Conservation (phyloP, 495 filamentous ascomycete genomes). For the Astrocystis sublimbata region DNA sequence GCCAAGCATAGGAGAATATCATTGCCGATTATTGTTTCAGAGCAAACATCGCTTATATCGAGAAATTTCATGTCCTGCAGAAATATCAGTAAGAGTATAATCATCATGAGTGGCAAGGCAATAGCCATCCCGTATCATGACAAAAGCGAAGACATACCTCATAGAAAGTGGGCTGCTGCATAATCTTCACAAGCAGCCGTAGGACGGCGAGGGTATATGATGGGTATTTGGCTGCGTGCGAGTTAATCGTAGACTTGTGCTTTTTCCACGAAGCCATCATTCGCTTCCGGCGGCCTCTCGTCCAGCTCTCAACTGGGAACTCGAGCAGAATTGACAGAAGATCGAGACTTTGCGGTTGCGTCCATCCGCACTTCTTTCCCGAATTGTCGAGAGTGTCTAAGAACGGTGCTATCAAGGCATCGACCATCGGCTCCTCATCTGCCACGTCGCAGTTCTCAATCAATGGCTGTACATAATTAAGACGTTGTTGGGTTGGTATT, state of each 20-base stretch:
- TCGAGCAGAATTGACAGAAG: slow-evolving; percentile 21
- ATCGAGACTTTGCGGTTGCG: slow-evolving; percentile 22
- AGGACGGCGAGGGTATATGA: slow-evolving; percentile 34
- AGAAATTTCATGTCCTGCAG: slow-evolving; percentile 38
- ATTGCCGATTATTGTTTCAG: slow-evolving; percentile 20
- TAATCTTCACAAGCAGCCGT: slow-evolving; percentile 49
- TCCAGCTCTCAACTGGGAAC: slow-evolving; percentile 28
- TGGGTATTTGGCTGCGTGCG: slow-evolving; percentile 19
- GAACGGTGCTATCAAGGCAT: slow-evolving; percentile 27
- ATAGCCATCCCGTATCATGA: not conserved
- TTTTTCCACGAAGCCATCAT: slow-evolving; percentile 39
- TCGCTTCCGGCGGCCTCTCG: slow-evolving; percentile 38
- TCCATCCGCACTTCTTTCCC: slow-evolving; percentile 27
- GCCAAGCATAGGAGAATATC: slow-evolving; percentile 13
- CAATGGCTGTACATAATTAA: slow-evolving; percentile 19
- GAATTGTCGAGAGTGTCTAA: slow-evolving; percentile 25
- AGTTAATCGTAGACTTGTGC: slow-evolving; percentile 22
- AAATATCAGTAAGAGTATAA: slow-evolving; percentile 15
- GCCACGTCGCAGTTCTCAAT: slow-evolving; percentile 27
- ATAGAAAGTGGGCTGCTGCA: slow-evolving; percentile 51
- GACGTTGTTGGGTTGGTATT: slow-evolving; percentile 7
- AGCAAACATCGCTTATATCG: slow-evolving; percentile 36
- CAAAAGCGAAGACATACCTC: slow-evolving; percentile 34
- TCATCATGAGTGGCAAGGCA: not conserved
- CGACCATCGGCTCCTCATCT: slow-evolving; percentile 32